Base-by-base conservation (phyloP, 2,329 filamentous ascomycete species). In the Pyrenophora tritici-repentis region DNA sequence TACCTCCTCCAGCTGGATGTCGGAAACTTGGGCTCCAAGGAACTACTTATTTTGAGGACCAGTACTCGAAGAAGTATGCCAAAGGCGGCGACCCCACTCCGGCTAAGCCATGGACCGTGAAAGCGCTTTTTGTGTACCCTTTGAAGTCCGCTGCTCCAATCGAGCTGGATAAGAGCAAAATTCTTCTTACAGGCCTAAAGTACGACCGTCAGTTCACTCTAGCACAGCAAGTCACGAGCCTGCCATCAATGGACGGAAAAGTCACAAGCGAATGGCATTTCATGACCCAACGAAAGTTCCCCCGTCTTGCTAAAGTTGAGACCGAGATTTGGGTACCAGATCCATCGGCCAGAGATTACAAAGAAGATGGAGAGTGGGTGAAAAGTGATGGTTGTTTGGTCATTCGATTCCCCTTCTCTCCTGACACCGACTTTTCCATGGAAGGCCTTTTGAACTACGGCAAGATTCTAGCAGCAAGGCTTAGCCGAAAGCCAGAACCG, bases 161-260 rank as follows among this genome's bases (percentile, higher is more conserved):
- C 47, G 90, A 94, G 74, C 73, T 96, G 39, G 75, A 82, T 43
- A 76, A 80, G 54, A 83, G 83, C 53, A 81, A 83, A 46, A 80
- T 94, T 13, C 74, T 90, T 38, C 77, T 83, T 5, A 84, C 83
- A 2, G 91, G 91, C 2, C 47, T 96, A 49, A 83, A 87, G 68
- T 89, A 88, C 72, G 91, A 97, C 73, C 84, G 91, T 5, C 83
- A 93, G 61, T 96, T 91, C 76, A 87, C 85, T 40, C 90, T 97
- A 68, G 91, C 89, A 1, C 87, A 92, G 71, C 71, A 79, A 34
- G 70, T 77, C 31, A 73, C 73, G 4, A 71, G 71, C 29, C 62
- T 70, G 44, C 75, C 77, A 14, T 76, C 76, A 1, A 60, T 77
- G 18, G 74, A 79, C 2, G 76, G 79, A 9, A 65, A 70, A 22